These are phyloP conservation scores for Metschnikowia lochheadii DNA, from an alignment of 805 yeast genomes.

Conservation along the genomic window DNA sequence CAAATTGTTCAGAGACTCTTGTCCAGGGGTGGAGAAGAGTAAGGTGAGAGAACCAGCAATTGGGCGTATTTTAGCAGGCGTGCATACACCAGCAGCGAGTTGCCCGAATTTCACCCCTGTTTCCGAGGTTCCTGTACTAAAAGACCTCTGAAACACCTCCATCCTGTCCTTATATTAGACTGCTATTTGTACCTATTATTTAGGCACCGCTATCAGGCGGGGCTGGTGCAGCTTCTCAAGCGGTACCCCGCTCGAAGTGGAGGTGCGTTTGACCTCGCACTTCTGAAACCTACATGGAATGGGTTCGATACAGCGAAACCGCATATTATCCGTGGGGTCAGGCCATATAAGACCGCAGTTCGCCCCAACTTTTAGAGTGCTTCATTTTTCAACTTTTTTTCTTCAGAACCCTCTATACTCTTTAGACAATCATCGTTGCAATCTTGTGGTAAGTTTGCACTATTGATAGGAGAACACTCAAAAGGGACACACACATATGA, in stretches of 20 bases:
- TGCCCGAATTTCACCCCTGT: not conserved
- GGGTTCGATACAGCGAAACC: slow-evolving; percentile 2
- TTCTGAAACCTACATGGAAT: slow-evolving; percentile 2
- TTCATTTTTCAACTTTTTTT: not conserved
- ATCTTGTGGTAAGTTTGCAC: not conserved
- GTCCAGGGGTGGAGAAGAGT: not conserved
- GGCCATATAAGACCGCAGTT: slow-evolving; percentile 4
- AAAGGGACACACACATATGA: not conserved
- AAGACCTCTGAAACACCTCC: not conserved
- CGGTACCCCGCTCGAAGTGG: not conserved
- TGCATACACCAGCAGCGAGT: not conserved
- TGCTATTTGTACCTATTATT: not conserved
- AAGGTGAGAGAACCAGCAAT: not conserved
- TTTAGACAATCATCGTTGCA: not conserved
- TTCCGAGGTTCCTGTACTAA: not conserved
- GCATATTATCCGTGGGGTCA: slow-evolving; percentile 2
- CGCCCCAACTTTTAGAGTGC: not conserved
- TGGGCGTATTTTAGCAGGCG: not conserved
- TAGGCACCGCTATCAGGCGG: not conserved
- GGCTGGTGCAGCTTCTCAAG: not conserved
- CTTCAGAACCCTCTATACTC: not conserved
- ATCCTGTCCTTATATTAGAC: not conserved
- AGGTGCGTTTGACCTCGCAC: not conserved
- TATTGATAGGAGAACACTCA: not conserved
- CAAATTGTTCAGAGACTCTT: not conserved